Evolutionary conservation across 2,329 filamentous ascomycete genomes (phyloP).

Genomic region (Diaporthe nobilis): DNA sequence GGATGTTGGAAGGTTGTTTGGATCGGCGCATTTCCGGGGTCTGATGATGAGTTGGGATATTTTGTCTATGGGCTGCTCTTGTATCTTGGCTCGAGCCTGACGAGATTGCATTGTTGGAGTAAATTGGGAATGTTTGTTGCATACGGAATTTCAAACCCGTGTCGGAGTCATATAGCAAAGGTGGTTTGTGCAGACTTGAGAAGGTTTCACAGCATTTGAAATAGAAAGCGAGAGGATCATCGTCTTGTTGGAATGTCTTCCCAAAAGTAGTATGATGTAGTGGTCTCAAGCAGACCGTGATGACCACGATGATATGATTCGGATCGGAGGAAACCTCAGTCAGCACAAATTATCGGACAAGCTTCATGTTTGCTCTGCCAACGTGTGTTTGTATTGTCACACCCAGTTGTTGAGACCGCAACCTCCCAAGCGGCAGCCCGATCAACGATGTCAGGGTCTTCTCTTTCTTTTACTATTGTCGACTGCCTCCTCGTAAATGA

Average conservation of each 20-base stretch:
- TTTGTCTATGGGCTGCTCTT: neutral
- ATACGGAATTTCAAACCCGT: neutral
- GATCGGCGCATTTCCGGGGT: neutral
- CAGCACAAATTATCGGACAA: too few relatives aligned
- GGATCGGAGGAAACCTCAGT: neutral
- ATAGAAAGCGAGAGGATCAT: neutral
- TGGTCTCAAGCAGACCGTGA: neutral
- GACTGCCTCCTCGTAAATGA: too few relatives aligned
- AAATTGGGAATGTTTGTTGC: neutral
- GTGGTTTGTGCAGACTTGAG: neutral
- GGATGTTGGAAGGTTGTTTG: neutral
- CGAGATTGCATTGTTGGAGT: conserved; percentile 12
- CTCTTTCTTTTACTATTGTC: too few relatives aligned
- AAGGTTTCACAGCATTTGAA: neutral
- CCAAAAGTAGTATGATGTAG: too few relatives aligned
- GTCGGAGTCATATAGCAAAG: neutral
- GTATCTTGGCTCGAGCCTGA: neutral
- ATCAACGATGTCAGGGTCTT: too few relatives aligned
- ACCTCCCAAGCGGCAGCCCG: neutral
- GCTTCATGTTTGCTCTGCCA: neutral
- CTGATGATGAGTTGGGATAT: neutral
- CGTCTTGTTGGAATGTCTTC: neutral
- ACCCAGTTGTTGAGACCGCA: neutral
- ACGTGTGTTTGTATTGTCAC: neutral
- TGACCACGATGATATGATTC: too few relatives aligned